Evolutionary conservation across 2,329 filamentous ascomycete species (phyloP), one percentile per base, ranked within the genome.

Genomic region (Fusarium heterosporum): DNA sequence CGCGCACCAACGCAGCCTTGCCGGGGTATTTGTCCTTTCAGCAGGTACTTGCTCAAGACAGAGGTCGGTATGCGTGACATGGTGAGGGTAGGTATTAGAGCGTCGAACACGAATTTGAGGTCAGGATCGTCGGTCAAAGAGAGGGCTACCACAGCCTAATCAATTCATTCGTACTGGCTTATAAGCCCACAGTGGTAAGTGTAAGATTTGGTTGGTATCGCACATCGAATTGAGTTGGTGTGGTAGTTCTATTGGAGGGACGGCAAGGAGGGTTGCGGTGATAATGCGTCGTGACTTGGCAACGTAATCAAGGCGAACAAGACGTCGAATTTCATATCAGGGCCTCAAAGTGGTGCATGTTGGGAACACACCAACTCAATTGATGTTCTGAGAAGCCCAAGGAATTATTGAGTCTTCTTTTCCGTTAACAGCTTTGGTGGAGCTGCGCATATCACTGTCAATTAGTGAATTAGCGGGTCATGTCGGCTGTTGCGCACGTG

Each of bases 41-140:
- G 78, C 42, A 87, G 74, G 59, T 86, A 87, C 64, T 76, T 80
- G 69, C 83, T 79, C 12, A 87, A 78, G 39, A 80, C 79, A 9
- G 77, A 68, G 4, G 80, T 78, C 22, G 82, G 74, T 39, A 82
- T 77, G 28, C 80, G 82, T 19, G 76, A 66, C 84, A 87, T 86
- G 30, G 13, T 16, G 38, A 34, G 14, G 11, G 17, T 34, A 28
- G 29, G 28, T 38, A 19, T 3, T 32, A 12, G 22, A 8, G 5
- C 13, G 25, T 26, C 17, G 12, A 26, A 16, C 16, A 26, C n/a
- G 12, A 14, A 16, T 14, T n/a, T 32, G 38, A 5, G 11, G 3
- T n/a, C 14, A 16, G 29, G 10, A n/a, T 36, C 8, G 16, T 36
- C 16, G 34, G n/a, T 16, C 9, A 36, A 17, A 36, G n/a, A 7